Evolutionary conservation across 2,329 filamentous ascomycete genomes (phyloP), one percentile per base, ranked within the genome.

Genomic region (Colletotrichum orbiculare): DNA sequence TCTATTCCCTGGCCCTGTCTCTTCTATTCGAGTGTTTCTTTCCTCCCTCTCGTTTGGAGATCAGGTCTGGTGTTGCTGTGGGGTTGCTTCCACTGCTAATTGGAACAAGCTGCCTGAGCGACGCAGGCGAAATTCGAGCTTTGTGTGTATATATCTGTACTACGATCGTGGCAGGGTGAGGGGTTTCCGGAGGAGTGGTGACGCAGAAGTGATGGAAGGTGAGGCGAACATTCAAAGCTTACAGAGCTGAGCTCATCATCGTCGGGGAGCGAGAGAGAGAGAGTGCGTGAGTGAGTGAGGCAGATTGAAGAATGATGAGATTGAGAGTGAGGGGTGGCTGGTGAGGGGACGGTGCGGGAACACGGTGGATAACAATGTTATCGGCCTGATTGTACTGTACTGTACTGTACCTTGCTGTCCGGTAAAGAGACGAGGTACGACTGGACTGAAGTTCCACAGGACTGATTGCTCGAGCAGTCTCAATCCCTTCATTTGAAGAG

Each of bases 141-240:
- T 41, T 41, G 38, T 41, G 2, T 17, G 17, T 17, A 17, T 17
- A 13, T 9, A 41, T 9, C 38, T 41, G 9, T 10, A 41, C 9
- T 41, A 13, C 38, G 9, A 13, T 41, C 38, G 9, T 41, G 9
- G 38, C 38, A 41, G 38, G 9, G 6, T 41, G 38, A 41, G 38
- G 38, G n/a, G 45, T 35, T 34, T n/a, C 46, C 5, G 17, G 6
- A 9, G 13, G 13, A 43, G 34, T 54, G 60, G 65, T 66, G 64
- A 66, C 64, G 64, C 60, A 66, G 52, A 33, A 33, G 54, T 59
- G 64, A 64, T 54, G 60, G 15, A 47, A 48, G 38, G 52, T 46
- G 55, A 49, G 54, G 52, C 33, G 63, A 43, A 25, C 49, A 35
- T 8, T 54, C 54, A 45, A 64, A 59, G 60, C 60, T 66, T 66